Conservation (phyloP, 2,329 filamentous ascomycete genomes). For the Trichoderma sp. region DNA sequence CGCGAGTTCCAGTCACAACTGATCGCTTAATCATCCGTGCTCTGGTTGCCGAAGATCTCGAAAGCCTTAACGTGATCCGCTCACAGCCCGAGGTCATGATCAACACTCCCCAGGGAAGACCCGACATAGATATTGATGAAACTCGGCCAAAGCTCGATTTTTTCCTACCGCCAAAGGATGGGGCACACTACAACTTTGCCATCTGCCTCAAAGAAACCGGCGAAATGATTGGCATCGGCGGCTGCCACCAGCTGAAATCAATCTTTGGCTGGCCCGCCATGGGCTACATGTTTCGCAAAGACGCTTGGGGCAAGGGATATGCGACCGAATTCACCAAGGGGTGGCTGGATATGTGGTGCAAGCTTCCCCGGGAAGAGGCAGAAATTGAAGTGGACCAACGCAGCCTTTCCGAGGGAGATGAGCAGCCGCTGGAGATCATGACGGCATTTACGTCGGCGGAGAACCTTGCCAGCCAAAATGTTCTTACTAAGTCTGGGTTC, state of each 20-base stretch:
- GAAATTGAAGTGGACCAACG: slow-evolving; percentile 43
- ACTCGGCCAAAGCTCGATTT: background rate
- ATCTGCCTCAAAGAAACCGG: background rate
- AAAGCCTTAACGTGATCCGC: background rate
- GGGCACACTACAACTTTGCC: background rate
- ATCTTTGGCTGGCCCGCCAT: slow-evolving; percentile 55
- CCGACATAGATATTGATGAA: background rate
- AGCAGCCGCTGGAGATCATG: background rate
- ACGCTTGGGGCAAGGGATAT: slow-evolving; percentile 56
- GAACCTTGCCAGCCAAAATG: slow-evolving; percentile 55
- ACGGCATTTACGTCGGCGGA: slow-evolving; percentile 30
- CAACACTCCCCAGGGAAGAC: background rate
- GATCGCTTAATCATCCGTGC: background rate
- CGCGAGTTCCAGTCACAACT: background rate
- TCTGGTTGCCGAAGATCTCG: background rate
- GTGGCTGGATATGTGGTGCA: slow-evolving; percentile 49
- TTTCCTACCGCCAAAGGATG: background rate
- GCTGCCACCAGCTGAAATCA: background rate
- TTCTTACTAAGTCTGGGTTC: slow-evolving; percentile 61
- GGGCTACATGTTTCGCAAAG: slow-evolving; percentile 56
- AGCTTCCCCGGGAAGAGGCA: slow-evolving; percentile 46
- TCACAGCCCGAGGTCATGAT: slow-evolving; percentile 8
- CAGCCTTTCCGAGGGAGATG: slow-evolving; percentile 26
- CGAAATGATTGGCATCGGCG: slow-evolving; percentile 8
- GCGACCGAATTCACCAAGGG: slow-evolving; percentile 56